Conservation (phyloP, 2,329 filamentous ascomycete species). For the Periconia sp. region DNA sequence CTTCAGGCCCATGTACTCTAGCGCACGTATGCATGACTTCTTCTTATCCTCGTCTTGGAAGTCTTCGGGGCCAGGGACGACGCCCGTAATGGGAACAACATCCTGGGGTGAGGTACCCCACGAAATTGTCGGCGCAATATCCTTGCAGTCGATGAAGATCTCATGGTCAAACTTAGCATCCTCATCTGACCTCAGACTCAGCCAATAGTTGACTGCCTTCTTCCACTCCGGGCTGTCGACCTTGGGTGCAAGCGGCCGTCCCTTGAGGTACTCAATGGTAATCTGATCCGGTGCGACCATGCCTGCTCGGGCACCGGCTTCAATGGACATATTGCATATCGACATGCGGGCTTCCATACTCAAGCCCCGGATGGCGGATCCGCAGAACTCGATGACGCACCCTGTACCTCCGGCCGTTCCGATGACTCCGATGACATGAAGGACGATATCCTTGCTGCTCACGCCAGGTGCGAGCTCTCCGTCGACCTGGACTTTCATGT, state of each 20-base stretch:
- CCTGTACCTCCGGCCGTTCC: slow-evolving; percentile 95
- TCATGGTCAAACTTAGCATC: slow-evolving; percentile 89
- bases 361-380: slow-evolving; percentile 84
- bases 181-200: slow-evolving; percentile 81
- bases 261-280: slow-evolving; percentile 95
- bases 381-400: slow-evolving; percentile 95
- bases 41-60: slow-evolving; percentile 83
- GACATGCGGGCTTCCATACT: slow-evolving; percentile 99
- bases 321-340: slow-evolving; percentile 99
- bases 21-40: slow-evolving; percentile 75
- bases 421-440: slow-evolving; percentile 91
- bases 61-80: slow-evolving; percentile 88
- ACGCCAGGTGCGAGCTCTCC: slow-evolving; percentile 89
- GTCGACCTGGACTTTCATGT: slow-evolving; percentile 97
- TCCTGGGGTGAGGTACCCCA: slow-evolving; percentile 98
- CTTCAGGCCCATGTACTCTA: slow-evolving; percentile 95
- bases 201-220: slow-evolving; percentile 87
- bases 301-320: slow-evolving; percentile 91
- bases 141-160: slow-evolving; percentile 87
- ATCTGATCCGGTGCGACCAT: slow-evolving; percentile 96
- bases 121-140: slow-evolving; percentile 90
- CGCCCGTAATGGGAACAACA: slow-evolving; percentile 89
- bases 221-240: slow-evolving; percentile 87
- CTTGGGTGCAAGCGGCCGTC: slow-evolving; percentile 84
- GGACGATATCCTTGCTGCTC: slow-evolving; percentile 93